These are phyloP conservation scores for Manihot esculenta DNA, from an alignment of 441 rosid genomes.

Conservation along the genomic window DNA sequence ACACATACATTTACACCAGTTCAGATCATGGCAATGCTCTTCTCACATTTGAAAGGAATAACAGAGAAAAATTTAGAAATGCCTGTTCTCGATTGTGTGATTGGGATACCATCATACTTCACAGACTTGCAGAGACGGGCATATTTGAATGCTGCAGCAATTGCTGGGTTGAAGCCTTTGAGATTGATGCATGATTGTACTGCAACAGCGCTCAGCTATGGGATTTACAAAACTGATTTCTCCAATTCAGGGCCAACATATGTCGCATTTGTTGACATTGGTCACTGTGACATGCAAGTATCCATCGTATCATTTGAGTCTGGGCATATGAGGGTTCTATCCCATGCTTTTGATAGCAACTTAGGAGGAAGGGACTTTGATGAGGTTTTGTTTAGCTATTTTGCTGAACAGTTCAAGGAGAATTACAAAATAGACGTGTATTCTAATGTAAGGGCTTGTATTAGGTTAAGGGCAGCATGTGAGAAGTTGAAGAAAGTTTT, in stretches of 20 bases:
- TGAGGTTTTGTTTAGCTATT: slow-evolving; percentile 68
- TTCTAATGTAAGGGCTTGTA: slow-evolving; percentile 66
- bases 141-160: slow-evolving; percentile 75
- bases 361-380: slow-evolving; percentile 96
- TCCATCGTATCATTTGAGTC: slow-evolving; percentile 60
- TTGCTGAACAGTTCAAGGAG: slow-evolving; percentile 75
- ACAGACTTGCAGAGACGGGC: slow-evolving; percentile 80
- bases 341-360: slow-evolving; percentile 78
- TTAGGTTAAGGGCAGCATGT: slow-evolving; percentile 80
- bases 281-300: slow-evolving; percentile 89
- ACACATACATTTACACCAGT: slow-evolving; percentile 62
- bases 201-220: slow-evolving; percentile 93
- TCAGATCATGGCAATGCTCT: slow-evolving; percentile 85
- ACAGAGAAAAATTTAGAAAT: slow-evolving; percentile 70
- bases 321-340: slow-evolving; percentile 71
- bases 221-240: slow-evolving; percentile 86
- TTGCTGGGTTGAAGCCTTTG: slow-evolving; percentile 83
- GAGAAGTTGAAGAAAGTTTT: slow-evolving; percentile 94
- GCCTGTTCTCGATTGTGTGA: slow-evolving; percentile 71
- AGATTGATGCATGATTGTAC: slow-evolving; percentile 93
- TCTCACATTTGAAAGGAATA: slow-evolving; percentile 80
- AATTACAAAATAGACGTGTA: slow-evolving; percentile 74
- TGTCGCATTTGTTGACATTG: slow-evolving; percentile 79
- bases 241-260: slow-evolving; percentile 46
- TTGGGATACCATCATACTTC: slow-evolving; percentile 92